These are phyloP conservation scores for Deinandra increscens DNA, from an alignment of 129 eudicot genomes.

Conservation along the genomic window DNA sequence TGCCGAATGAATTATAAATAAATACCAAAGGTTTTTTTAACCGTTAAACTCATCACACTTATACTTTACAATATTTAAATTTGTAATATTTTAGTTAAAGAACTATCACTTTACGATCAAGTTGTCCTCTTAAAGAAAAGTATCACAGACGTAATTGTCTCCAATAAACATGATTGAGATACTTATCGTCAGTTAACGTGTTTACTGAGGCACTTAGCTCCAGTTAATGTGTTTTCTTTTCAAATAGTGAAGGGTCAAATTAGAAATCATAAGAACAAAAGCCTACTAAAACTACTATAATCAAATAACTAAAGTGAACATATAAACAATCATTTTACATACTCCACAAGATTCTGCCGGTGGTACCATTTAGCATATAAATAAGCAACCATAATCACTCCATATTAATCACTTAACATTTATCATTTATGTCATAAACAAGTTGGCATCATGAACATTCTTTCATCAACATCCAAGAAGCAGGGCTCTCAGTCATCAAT, in stretches of 20 bases:
- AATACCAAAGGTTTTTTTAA: too few relatives aligned
- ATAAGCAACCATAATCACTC: background rate
- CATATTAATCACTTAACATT: conserved; percentile 6
- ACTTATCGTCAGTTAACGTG: too few relatives aligned
- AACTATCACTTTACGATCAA: too few relatives aligned
- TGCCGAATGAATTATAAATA: conserved; percentile 2
- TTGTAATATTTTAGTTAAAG: too few relatives aligned
- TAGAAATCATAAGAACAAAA: background rate
- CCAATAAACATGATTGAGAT: too few relatives aligned
- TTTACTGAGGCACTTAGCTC: too few relatives aligned
- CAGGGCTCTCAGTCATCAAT: conserved; percentile 11
- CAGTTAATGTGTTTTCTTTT: too few relatives aligned
- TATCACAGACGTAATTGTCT: too few relatives aligned
- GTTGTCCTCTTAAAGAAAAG: too few relatives aligned
- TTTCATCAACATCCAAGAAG: conserved; percentile 26
- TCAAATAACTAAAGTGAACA: background rate
- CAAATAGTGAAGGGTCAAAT: too few relatives aligned
- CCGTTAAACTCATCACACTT: too few relatives aligned
- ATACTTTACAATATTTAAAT: too few relatives aligned
- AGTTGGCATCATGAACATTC: conserved; percentile 23
- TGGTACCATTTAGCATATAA: conserved; percentile 14
- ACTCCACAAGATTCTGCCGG: conserved; percentile 11
- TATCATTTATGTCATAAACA: conserved; percentile 15
- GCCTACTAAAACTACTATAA: conserved; percentile 1
- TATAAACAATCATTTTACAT: conserved; percentile 1